Conservation (phyloP, 2,329 filamentous ascomycete genomes). For the Fonsecaea multimorphosa region DNA sequence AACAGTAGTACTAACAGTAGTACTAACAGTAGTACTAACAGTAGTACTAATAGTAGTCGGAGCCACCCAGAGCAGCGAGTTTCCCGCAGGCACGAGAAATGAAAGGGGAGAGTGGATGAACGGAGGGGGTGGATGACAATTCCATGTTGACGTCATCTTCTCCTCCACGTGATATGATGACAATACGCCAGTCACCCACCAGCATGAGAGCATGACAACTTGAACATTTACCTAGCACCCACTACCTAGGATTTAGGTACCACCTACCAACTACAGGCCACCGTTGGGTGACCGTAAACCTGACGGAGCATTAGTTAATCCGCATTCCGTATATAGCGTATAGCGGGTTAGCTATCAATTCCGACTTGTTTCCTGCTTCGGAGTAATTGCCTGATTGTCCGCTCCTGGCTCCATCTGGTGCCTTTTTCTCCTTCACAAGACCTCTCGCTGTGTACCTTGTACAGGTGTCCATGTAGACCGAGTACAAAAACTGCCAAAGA, state of each 20-base stretch:
- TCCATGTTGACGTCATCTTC: background rate
- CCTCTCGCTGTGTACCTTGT: constrained; percentile 1
- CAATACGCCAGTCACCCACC: too few species aligned
- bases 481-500: constrained; percentile 11
- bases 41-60: background rate
- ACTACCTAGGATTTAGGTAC: too few species aligned
- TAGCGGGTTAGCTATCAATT: background rate
- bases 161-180: background rate
- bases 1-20: too few species aligned
- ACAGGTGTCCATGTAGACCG: constrained; percentile 14
- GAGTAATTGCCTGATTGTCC: background rate
- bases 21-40: too few species aligned
- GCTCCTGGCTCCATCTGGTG: too few species aligned
- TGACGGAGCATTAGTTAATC: background rate
- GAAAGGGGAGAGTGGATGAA: too few species aligned
- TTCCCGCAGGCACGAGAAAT: background rate
- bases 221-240: too few species aligned
- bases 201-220: too few species aligned
- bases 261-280: too few species aligned
- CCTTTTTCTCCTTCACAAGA: background rate
- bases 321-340: background rate
- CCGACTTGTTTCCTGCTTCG: background rate
- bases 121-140: background rate
- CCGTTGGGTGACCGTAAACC: too few species aligned
- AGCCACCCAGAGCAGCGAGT: background rate